Percentiles rank a stretch among this genome's conserved stretches.
phyloP scores from a whole-genome alignment of 1,284 basidiomycete genomes.

The Apiotrichum sp. region DNA sequence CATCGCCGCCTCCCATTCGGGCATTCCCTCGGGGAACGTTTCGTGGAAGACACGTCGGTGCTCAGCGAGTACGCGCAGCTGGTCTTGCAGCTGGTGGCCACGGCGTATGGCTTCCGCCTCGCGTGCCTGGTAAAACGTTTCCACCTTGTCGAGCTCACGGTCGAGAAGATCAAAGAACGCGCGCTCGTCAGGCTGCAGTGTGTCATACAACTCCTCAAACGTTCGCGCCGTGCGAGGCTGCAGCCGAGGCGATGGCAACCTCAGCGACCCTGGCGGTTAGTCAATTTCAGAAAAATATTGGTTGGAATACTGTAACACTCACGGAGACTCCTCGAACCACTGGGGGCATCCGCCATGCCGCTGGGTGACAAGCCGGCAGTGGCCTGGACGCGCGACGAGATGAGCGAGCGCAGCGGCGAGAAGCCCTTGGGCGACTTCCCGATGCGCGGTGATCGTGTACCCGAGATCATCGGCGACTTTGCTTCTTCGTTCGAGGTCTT shows the following conservation, averaged over 20 bases:
- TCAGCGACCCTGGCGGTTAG: slow-evolving; percentile 26
- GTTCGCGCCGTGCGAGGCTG: slow-evolving; percentile 20
- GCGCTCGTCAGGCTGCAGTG: slow-evolving; percentile 53
- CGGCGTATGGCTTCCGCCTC: slow-evolving; percentile 62
- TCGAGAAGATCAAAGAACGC: slow-evolving; percentile 72
- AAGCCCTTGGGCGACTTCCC: not conserved
- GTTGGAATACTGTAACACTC: slow-evolving; percentile 3
- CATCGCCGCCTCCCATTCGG: slow-evolving; percentile 41
- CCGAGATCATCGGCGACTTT: not conserved
- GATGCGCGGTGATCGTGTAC: not conserved
- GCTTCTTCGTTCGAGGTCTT: not conserved
- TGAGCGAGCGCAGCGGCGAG: slow-evolving; percentile 6
- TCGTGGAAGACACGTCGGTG: slow-evolving; percentile 66
- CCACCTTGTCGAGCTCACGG: slow-evolving; percentile 69
- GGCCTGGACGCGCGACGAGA: slow-evolving; percentile 3
- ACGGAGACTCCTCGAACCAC: slow-evolving; percentile 8
- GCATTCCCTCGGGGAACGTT: slow-evolving; percentile 33
- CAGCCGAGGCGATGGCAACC: slow-evolving; percentile 28
- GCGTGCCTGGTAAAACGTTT: slow-evolving; percentile 69
- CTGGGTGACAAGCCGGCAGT: slow-evolving; percentile 6
- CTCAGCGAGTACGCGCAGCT: slow-evolving; percentile 66
- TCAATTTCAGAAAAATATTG: not conserved
- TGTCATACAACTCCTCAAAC: slow-evolving; percentile 40
- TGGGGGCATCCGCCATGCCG: slow-evolving; percentile 9
- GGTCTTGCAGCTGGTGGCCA: slow-evolving; percentile 57